These are phyloP conservation scores for Skeletonema costatum DNA, from an alignment of 108 stramenopile genomes.

Conservation along the genomic window DNA sequence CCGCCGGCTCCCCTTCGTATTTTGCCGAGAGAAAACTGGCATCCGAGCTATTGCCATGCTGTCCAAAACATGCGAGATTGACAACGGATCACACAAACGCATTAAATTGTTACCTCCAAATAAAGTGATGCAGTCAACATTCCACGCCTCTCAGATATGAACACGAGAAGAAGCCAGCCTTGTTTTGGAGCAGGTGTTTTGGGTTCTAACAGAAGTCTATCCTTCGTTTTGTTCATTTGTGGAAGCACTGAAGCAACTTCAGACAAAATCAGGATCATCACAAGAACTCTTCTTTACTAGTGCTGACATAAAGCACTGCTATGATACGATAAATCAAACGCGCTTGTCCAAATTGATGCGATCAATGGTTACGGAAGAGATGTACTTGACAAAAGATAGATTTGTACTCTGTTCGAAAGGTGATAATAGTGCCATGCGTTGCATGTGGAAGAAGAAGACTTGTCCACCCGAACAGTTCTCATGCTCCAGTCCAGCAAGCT, in stretches of 20 bases:
- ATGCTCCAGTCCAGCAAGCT: conserved; percentile 15
- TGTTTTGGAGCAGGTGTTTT: conserved; percentile 71
- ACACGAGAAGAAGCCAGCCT: conserved; percentile 28
- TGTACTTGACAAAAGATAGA: conserved; percentile 70
- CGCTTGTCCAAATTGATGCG: conserved; percentile 57
- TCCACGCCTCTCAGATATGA: conserved; percentile 77
- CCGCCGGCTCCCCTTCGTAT: conserved; percentile 67
- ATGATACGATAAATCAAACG: conserved; percentile 80
- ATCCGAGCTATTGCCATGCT: conserved; percentile 81
- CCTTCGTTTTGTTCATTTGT: conserved; percentile 60
- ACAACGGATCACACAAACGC: neutral
- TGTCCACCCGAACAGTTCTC: conserved; percentile 25
- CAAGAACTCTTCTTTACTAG: conserved; percentile 68
- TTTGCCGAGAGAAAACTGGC: conserved; percentile 78
- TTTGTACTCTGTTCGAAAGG: conserved; percentile 54
- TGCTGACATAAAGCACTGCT: conserved; percentile 85
- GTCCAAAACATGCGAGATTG: conserved; percentile 37
- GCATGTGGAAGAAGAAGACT: conserved; percentile 42
- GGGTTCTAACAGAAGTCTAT: conserved; percentile 69
- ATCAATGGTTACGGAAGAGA: conserved; percentile 50
- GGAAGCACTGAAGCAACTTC: conserved; percentile 25
- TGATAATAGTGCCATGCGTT: conserved; percentile 20
- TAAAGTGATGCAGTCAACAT: conserved; percentile 55
- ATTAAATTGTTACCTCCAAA: conserved; percentile 46
- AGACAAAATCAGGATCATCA: neutral